Conservation (phyloP, 2,329 filamentous ascomycete species). For the Byssochlamys sp. region DNA sequence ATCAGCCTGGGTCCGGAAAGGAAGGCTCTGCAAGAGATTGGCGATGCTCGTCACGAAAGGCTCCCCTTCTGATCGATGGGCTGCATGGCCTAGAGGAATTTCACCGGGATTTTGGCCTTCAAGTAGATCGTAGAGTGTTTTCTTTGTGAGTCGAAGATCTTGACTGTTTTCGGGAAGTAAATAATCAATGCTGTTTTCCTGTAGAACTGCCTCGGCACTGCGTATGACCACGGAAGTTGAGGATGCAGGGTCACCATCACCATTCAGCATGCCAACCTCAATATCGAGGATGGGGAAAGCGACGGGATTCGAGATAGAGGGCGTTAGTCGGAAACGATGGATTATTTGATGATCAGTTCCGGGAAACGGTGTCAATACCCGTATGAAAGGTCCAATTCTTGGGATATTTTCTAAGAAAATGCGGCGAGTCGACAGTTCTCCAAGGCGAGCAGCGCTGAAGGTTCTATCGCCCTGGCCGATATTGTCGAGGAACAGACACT, state of each 20-base stretch:
- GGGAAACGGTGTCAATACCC: slow-evolving; percentile 13
- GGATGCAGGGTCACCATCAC: background rate
- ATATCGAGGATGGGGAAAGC: slow-evolving; percentile 27
- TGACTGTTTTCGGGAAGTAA: slow-evolving; percentile 29
- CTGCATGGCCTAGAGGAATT: background rate
- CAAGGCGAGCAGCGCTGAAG: slow-evolving; percentile 23
- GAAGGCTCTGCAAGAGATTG: slow-evolving; percentile 12
- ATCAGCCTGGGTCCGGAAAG: slow-evolving; percentile 5
- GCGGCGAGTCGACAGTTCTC: slow-evolving; percentile 18
- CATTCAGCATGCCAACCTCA: slow-evolving; percentile 13
- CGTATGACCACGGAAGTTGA: slow-evolving; percentile 13
- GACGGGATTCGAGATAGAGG: slow-evolving; percentile 15
- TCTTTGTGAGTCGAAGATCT: slow-evolving; percentile 32
- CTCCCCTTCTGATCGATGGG: background rate
- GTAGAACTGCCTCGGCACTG: slow-evolving; percentile 20
- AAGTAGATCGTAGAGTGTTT: slow-evolving; percentile 21
- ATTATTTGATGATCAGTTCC: slow-evolving; percentile 7
- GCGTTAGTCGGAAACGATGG: slow-evolving; percentile 25
- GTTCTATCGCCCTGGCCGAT: slow-evolving; percentile 10
- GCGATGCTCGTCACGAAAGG: slow-evolving; percentile 14
- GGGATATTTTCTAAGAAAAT: slow-evolving; percentile 27
- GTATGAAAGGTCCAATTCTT: slow-evolving; percentile 22
- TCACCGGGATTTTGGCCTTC: background rate
- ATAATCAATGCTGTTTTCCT: slow-evolving; percentile 27
- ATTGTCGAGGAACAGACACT: slow-evolving; percentile 27